Evolutionary conservation across 371 early-diverging fungal species (phyloP).

Genomic region (Mucor indicus): DNA sequence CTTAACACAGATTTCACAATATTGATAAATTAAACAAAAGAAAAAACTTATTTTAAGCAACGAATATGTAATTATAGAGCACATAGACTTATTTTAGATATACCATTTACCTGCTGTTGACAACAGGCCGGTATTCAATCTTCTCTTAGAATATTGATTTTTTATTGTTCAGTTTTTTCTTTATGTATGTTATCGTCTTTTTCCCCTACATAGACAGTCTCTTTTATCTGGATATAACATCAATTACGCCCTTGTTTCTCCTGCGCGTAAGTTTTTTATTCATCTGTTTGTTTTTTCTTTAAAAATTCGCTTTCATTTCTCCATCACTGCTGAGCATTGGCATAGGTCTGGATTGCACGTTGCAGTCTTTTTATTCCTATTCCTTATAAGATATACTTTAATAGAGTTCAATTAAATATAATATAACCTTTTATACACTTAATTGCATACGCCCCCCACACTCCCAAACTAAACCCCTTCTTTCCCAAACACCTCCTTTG

Average conservation of each 20-base stretch:
- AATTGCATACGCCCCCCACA: no score
- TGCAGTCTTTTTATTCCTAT: constrained; percentile 25
- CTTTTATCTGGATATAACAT: constrained; percentile 52
- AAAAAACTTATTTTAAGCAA: no score
- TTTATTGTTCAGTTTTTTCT: constrained; percentile 52
- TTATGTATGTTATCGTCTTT: constrained; percentile 54
- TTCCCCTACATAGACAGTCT: constrained; percentile 45
- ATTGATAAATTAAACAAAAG: no score
- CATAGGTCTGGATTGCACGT: constrained; percentile 30
- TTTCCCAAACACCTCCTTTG: no score
- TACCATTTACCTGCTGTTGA: constrained; percentile 52
- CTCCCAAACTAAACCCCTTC: no score
- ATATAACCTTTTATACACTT: no score
- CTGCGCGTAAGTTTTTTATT: constrained; percentile 27
- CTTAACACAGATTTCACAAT: no score
- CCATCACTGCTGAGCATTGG: constrained; percentile 29
- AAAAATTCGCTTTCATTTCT: no score
- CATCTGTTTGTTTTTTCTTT: no score
- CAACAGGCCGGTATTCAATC: constrained; percentile 47
- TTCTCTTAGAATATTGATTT: constrained; percentile 45
- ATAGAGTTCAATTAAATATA: no score
- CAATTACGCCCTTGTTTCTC: constrained; percentile 56
- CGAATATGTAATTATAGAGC: no score
- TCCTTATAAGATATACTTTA: no score
- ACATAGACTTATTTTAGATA: constrained; percentile 45